Evolutionary conservation across 2,329 filamentous ascomycete genomes (phyloP).

Genomic region (Trichoderma sp.): DNA sequence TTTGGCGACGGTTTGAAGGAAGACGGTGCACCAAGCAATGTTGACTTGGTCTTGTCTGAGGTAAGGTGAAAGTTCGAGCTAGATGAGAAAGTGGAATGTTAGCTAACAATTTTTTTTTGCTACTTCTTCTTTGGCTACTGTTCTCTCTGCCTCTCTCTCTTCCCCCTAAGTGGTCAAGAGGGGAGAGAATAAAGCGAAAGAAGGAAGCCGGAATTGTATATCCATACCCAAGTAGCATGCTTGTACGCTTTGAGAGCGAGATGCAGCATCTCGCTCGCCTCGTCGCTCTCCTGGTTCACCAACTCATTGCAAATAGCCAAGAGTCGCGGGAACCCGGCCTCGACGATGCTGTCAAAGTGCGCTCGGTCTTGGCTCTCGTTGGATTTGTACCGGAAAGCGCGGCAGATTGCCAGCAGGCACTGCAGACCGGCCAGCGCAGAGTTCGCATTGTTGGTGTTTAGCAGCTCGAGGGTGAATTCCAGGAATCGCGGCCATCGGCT

Average conservation of each 20-base stretch:
- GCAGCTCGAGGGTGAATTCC: conserved; percentile 85
- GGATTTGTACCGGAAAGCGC: conserved; percentile 90
- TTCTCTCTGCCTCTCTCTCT: neutral
- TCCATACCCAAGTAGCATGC: conserved; percentile 85
- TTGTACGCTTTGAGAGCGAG: conserved; percentile 97
- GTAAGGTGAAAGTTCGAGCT: conserved; percentile 84
- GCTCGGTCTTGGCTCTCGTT: conserved; percentile 73
- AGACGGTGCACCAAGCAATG: conserved; percentile 94
- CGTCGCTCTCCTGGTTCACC: conserved; percentile 86
- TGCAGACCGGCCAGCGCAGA: conserved; percentile 93
- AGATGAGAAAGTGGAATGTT: conserved; percentile 39
- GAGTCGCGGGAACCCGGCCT: conserved; percentile 85
- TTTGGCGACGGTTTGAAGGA: conserved; percentile 88
- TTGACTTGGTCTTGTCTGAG: conserved; percentile 81
- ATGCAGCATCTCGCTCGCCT: conserved; percentile 95
- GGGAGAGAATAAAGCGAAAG: neutral
- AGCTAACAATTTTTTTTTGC: neutral
- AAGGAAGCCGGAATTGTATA: conserved; percentile 15
- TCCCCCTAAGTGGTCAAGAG: neutral
- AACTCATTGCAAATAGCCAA: conserved; percentile 85
- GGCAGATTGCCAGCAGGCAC: conserved; percentile 91
- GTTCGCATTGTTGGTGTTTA: conserved; percentile 82
- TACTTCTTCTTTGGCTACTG: neutral
- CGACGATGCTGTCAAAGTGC: conserved; percentile 94
- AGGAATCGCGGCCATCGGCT: conserved; percentile 93